A percentile compares a stretch with the other conserved stretches of the same genome.
Conservation (phyloP, 768 basidiomycete species). For the Serendipita vermifera region DNA sequence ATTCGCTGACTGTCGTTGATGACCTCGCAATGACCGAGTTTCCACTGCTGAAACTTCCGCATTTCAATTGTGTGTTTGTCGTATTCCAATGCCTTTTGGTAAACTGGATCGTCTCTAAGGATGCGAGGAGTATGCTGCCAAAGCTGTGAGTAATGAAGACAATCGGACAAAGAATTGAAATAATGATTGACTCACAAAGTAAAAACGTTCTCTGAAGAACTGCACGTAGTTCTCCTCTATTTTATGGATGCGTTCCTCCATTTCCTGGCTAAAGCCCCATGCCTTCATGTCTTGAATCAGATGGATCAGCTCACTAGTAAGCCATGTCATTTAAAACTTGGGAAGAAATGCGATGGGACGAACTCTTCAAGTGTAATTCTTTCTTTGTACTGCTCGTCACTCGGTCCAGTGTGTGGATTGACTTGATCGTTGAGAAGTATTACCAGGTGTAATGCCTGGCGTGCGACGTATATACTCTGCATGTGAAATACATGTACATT, state of each 20-base stretch:
- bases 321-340: not conserved
- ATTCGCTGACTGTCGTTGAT: no score
- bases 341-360: not conserved
- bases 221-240: not conserved
- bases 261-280: not conserved
- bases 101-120: not conserved
- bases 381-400: not conserved
- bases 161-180: not conserved
- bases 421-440: not conserved
- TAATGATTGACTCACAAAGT: not conserved
- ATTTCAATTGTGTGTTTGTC: not conserved
- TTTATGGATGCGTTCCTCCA: not conserved
- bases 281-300: not conserved
- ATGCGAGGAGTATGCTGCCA: not conserved
- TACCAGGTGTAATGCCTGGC: slow-evolving; percentile 1
- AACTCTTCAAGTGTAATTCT: not conserved
- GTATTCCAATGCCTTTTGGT: not conserved
- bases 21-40: no score
- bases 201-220: not conserved
- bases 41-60: not conserved
- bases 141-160: not conserved
- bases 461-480: not conserved
- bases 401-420: not conserved
- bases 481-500: not conserved
- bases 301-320: not conserved